Conservation (phyloP, 441 rosid species). For the Theobroma grandiflorum region DNA sequence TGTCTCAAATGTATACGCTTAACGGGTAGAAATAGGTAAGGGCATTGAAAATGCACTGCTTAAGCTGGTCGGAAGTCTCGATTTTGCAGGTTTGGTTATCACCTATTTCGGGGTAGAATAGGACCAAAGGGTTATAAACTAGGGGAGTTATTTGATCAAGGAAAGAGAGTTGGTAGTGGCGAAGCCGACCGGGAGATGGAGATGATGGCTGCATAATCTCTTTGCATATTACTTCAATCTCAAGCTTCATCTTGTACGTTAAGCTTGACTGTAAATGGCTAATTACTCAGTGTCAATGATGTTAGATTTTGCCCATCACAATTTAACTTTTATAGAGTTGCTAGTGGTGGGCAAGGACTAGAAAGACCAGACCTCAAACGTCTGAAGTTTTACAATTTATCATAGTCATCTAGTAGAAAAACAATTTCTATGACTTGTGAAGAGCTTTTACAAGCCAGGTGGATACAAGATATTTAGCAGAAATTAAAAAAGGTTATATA, state of each 20-base stretch:
- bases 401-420: no score
- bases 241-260: neutral
- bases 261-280: neutral
- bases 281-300: no score
- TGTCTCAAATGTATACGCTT: neutral
- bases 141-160: constrained; percentile 26
- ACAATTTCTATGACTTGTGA: no score
- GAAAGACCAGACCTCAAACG: no score
- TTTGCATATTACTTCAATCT: constrained; percentile 17
- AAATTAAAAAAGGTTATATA: no score
- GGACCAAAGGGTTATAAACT: constrained; percentile 23
- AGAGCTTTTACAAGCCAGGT: no score
- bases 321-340: no score
- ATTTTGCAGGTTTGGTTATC: neutral
- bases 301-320: no score
- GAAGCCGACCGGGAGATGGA: constrained; percentile 31
- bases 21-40: constrained; percentile 14
- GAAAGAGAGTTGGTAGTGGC: constrained; percentile 31
- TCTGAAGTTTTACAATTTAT: no score
- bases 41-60: neutral
- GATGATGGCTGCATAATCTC: constrained; percentile 30
- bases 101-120: constrained; percentile 20
- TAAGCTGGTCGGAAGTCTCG: neutral
- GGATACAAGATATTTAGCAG: no score
- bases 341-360: no score